Evolutionary conservation across 768 basidiomycete species (phyloP), one percentile per base, ranked within the genome.

Genomic region (Macrolepiota dolichaula): DNA sequence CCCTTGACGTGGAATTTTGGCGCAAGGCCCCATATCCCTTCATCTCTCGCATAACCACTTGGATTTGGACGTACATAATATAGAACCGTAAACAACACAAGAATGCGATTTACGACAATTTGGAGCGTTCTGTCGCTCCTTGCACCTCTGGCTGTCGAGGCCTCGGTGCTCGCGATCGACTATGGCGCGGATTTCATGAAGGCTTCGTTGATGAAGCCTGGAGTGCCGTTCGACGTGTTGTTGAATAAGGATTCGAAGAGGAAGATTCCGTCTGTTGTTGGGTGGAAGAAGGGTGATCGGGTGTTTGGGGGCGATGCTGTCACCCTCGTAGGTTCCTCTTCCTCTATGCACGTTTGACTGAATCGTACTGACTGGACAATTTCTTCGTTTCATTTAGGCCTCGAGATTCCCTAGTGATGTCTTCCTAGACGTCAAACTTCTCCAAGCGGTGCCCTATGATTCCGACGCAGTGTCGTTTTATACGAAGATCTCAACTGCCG

Each of bases 111-210:
- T 52, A 65, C 74, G 67, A 68, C 71, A 62, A 67, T 73, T 56
- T 78, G 76, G 71, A 71, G 70, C 66, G 62, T 77, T 29, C 64
- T 81, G 55, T 75, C 73, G 62, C 70, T 81, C 59, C 60, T 79
- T 57, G 69, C 72, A 51, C 78, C 82, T 36, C 73, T 77, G 49
- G 70, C 77, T 46, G 76, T 79, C n/a, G 74, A 83, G 44, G 91
- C 88, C 22, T 86, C 95, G 2, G 84, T 98, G 12, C 84, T 99
- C 51, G 96, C 96, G 19, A 92, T 99, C 69, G 97, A 99, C 85
- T 98, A 97, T 84, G 97, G 97, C 71, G 85, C 92, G 17, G 97
- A 98, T 76, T 96, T 88, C 84, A 98, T 96, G 70, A 99, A 98
- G 75, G 92, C 94, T 29, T 96, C 95, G 3, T 78, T 98, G 60